Evolutionary conservation across 164 flowering plant genomes (phyloP), one percentile per base, ranked within the genome.

Genomic region (Aristolochia fimbriata): DNA sequence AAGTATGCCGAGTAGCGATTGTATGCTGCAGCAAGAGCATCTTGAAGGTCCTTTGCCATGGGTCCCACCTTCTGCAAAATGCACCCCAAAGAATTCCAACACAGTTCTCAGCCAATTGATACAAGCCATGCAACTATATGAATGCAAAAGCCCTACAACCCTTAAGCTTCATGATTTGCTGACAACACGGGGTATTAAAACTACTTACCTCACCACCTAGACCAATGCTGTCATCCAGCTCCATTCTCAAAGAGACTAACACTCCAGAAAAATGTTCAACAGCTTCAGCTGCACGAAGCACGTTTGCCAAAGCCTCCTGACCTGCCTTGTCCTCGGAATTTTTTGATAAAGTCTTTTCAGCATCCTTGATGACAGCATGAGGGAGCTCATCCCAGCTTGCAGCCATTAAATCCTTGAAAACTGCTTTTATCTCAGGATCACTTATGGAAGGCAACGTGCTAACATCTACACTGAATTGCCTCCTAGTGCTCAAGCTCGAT

Each of bases 251-350:
- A 30, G 81, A 63, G 16, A 77, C 80, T 57, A 90, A 70, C 33
- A 79, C 79, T 47, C 85, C 97, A 24, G 66, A 58, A 61, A 90
- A 90, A 64, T 86, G 84, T 73, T 83, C 97, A 59, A 71, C 83
- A 15, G 98, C 98, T 71, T 86, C 94, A 60, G 98, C 97, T 31
- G 98, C 86, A 54, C 91, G 83, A 55, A 87, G 81, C 22, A 86
- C 82, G 78, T 80, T 86, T 47, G 57, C 71, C 67, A 90, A 70
- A 50, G 62, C 75, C 66, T 86, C 96, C 73, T 87, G 85, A 12
- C 86, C 88, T 52, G 75, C 72, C 70, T 81, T 76, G 70, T 93
- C 98, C 54, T 82, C 87, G 7, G 90, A 77, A 27, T 53, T 69
- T 71, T 86, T 87, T 12, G 94, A 77, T 73, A 93, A 63, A 3